Evolutionary conservation across 2,329 filamentous ascomycete species (phyloP), one percentile per base, ranked within the genome.

Genomic region (Incumbomyces delicatus): DNA sequence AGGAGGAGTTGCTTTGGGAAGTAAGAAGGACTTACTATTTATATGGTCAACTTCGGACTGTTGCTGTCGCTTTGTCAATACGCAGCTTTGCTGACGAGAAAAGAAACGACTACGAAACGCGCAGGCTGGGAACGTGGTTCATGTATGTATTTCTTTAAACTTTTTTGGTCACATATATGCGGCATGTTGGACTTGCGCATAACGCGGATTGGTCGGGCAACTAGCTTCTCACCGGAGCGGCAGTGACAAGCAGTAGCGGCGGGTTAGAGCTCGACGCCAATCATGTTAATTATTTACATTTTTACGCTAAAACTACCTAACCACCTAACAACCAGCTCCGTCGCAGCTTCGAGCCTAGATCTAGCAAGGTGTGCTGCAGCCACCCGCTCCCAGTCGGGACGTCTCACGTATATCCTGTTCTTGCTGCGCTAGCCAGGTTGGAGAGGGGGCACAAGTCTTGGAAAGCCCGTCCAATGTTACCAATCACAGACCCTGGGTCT

Each of bases 321-420:
- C 31, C 20, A 12, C 13, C 11, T 18, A 17, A 14, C 16, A 18
- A 16, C 12, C 22, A 13, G 22, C 30, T 32, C 8, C 20, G 3
- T 14, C 14, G 33, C 13, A 4, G n/a, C 10, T 32, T 16, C 22
- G 18, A 38, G 18, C 30, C 42, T 18, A 22, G 17, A 16, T 34
- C 34, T n/a, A 38, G 33, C 34, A 37, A 29, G 42, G 33, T 18
- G 20, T 30, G 30, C 8, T 37, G 33, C 33, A 37, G 30, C 12
- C 13, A 45, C 11, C 42, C 34, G 42, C 33, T 37, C 42, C 29
- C 37, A 37, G n/a, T 45, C 42, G 29, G 33, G 38, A 45, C n/a
- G n/a, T n/a, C n/a, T n/a, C n/a, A n/a, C n/a, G n/a, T n/a, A n/a
- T n/a, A n/a, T n/a, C n/a, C n/a, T n/a, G n/a, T n/a, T n/a, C n/a